These are phyloP conservation scores for Trichoderma reesei DNA, from an alignment of 495 filamentous ascomycete species.

Conservation along the genomic window DNA sequence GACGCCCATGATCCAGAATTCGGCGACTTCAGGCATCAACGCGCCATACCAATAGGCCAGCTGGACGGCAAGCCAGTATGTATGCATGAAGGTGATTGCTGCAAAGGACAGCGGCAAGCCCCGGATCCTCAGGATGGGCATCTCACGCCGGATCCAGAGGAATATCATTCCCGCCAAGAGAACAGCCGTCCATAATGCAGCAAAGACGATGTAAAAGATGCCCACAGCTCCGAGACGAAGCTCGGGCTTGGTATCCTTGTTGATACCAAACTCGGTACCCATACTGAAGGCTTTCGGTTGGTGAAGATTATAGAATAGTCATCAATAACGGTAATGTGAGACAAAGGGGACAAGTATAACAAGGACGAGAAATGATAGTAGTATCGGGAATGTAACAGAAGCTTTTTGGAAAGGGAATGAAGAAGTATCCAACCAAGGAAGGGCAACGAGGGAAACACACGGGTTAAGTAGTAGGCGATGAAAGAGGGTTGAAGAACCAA, in stretches of 20 bases:
- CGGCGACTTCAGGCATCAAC: slow-evolving; percentile 28
- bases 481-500: background rate
- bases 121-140: slow-evolving; percentile 50
- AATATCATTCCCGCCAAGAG: slow-evolving; percentile 39
- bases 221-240: slow-evolving; percentile 20
- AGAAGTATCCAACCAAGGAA: background rate
- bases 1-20: slow-evolving; percentile 62
- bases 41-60: slow-evolving; percentile 48
- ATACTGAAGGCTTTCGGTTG: background rate
- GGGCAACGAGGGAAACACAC: background rate
- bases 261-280: slow-evolving; percentile 5
- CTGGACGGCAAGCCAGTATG: slow-evolving; percentile 47
- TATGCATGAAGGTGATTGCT: slow-evolving; percentile 45
- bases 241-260: background rate
- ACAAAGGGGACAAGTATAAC: background rate
- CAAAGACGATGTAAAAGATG: slow-evolving; percentile 32
- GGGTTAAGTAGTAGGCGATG: background rate
- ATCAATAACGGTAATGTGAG: background rate
- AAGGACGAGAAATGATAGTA: background rate
- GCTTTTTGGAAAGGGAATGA: background rate
- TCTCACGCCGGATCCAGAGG: slow-evolving; percentile 39
- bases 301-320: background rate
- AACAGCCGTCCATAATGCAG: slow-evolving; percentile 41
- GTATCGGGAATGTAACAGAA: background rate
- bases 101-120: slow-evolving; percentile 44